Evolutionary conservation across 257 asterid genomes (phyloP).

Genomic region (Solanum paucissectum): DNA sequence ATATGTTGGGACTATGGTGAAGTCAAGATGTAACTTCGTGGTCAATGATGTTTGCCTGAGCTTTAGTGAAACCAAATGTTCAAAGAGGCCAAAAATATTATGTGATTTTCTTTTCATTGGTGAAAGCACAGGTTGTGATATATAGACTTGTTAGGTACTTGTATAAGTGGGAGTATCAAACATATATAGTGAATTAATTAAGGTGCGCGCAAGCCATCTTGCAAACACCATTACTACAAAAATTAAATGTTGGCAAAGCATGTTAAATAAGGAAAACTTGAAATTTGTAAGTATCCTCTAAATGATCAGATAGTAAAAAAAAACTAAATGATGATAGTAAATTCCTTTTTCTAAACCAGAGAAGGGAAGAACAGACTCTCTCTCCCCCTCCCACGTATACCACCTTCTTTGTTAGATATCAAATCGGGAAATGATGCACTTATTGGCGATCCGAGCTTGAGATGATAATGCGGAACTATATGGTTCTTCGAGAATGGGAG

Average conservation of each 20-base stretch:
- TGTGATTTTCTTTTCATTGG: neutral
- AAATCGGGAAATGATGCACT: constrained; percentile 29
- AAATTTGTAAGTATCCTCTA: neutral
- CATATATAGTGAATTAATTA: neutral
- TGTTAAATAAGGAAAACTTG: neutral
- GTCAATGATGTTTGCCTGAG: neutral
- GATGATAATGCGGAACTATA: constrained; percentile 36
- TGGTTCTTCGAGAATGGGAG: constrained; percentile 41
- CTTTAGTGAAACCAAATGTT: neutral
- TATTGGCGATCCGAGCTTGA: constrained; percentile 25
- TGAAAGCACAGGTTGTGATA: neutral
- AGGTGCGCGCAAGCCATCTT: neutral
- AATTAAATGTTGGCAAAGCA: neutral
- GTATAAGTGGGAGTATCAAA: neutral
- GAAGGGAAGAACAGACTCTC: no score
- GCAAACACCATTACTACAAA: neutral
- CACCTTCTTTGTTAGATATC: no score
- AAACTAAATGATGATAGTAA: no score
- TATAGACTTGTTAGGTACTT: neutral
- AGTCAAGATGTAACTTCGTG: neutral
- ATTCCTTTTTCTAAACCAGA: no score
- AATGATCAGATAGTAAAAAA: neutral
- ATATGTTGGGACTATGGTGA: neutral
- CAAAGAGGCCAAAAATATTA: neutral
- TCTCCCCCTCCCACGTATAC: no score